Conservation (phyloP, 306 rosid species). For the Trifolium repens region DNA sequence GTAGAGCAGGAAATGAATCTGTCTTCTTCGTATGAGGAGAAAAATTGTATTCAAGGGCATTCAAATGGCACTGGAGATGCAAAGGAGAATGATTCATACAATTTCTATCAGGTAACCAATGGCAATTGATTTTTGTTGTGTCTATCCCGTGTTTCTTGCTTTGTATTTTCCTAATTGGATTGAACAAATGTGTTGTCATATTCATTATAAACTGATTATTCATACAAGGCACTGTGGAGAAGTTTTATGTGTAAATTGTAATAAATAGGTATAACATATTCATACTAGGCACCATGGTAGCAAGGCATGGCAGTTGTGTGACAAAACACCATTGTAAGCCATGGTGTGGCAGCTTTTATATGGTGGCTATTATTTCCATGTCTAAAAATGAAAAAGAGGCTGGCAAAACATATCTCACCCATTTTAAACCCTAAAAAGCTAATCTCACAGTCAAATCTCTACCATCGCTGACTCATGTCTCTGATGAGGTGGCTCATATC, state of each 20-base stretch:
- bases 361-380: neutral
- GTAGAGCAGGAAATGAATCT: constrained; percentile 49
- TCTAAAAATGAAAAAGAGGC: too few species aligned
- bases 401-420: too few species aligned
- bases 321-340: neutral
- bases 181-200: neutral
- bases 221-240: constrained; percentile 11
- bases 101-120: constrained; percentile 78
- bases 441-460: too few species aligned
- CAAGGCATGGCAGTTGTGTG: neutral
- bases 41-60: constrained; percentile 45
- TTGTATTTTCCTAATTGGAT: constrained; percentile 14
- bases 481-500: too few species aligned
- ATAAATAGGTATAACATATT: constrained; percentile 2
- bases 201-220: constrained; percentile 8
- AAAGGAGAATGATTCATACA: constrained; percentile 72
- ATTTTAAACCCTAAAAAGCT: too few species aligned
- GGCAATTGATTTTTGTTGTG: constrained; percentile 16
- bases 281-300: neutral
- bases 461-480: too few species aligned
- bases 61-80: constrained; percentile 49
- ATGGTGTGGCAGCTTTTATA: neutral
- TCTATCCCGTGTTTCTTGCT: constrained; percentile 27
- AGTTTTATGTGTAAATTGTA: constrained; percentile 13
- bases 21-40: constrained; percentile 65